phyloP scores from a whole-genome alignment of 2,329 filamentous ascomycete species.

The Fusarium armeniacum region DNA sequence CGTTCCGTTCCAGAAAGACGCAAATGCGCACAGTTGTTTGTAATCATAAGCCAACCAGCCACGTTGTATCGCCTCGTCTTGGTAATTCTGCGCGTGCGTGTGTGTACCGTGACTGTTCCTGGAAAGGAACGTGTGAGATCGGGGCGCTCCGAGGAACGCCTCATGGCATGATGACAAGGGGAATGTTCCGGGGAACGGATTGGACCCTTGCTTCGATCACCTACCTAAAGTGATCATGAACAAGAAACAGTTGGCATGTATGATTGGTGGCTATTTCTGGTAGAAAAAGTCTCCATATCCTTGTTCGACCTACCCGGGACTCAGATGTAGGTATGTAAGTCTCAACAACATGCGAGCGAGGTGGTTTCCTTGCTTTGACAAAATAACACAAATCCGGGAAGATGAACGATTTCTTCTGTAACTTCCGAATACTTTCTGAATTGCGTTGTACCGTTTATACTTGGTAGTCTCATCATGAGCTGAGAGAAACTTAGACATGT shows the following conservation, averaged over 20 bases:
- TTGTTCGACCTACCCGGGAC: conserved; percentile 11
- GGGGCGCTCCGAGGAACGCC: conserved; percentile 33
- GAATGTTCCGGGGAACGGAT: conserved; percentile 17
- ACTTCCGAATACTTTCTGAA: background rate
- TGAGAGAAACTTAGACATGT: background rate
- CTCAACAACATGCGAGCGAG: background rate
- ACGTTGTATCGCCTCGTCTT: conserved; percentile 15
- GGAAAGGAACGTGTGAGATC: conserved; percentile 12
- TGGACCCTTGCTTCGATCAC: conserved; percentile 9
- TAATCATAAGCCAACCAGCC: conserved; percentile 13
- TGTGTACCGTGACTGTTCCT: background rate
- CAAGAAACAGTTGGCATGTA: background rate
- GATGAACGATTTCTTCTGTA: no score
- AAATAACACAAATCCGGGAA: background rate
- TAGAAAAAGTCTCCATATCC: background rate
- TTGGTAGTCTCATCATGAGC: no score
- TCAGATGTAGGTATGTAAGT: background rate
- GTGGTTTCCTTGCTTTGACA: background rate
- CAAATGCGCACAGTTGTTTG: conserved; percentile 4
- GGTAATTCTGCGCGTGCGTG: background rate
- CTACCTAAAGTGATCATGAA: conserved; percentile 2
- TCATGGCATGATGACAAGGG: conserved; percentile 28
- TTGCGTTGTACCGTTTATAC: background rate
- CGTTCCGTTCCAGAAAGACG: conserved; percentile 18
- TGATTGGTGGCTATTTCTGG: conserved; percentile 12